These are phyloP conservation scores for Obelidium mucronatum DNA, from an alignment of 192 early-diverging fungal species.

Conservation along the genomic window DNA sequence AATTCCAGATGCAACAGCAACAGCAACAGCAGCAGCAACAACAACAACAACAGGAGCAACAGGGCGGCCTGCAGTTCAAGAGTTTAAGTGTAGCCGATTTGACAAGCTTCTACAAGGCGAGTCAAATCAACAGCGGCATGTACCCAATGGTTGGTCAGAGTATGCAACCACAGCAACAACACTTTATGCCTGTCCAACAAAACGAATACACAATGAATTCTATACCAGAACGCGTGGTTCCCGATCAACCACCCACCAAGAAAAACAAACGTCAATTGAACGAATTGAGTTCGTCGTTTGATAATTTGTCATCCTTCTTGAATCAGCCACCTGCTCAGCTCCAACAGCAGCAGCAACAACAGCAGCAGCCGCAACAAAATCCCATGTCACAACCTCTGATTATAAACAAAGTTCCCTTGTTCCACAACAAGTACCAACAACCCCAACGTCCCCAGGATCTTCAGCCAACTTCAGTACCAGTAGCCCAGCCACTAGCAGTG, in stretches of 20 bases:
- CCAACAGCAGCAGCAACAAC: neutral
- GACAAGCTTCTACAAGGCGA: conserved; percentile 1
- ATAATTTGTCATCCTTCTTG: conserved; percentile 17
- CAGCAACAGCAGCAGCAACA: conserved; percentile 16
- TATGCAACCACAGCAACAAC: neutral
- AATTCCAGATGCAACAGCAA: neutral
- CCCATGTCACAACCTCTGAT: no score
- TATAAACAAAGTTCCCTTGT: neutral
- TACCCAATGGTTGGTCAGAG: conserved; percentile 4
- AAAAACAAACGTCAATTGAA: conserved; percentile 20
- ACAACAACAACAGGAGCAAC: neutral
- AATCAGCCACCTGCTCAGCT: neutral
- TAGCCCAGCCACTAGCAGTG: neutral
- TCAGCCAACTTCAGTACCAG: no score
- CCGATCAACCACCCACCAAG: conserved; percentile 19
- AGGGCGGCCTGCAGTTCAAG: neutral
- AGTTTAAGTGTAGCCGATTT: conserved; percentile 31
- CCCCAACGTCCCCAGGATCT: no score
- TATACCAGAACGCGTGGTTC: conserved; percentile 15
- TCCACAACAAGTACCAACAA: neutral
- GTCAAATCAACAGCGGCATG: conserved; percentile 14
- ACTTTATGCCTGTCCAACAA: conserved; percentile 2
- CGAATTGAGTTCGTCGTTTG: conserved; percentile 29
- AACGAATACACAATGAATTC: neutral
- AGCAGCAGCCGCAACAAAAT: neutral